Evolutionary conservation across 371 early-diverging fungal genomes (phyloP), one percentile per base, ranked within the genome.

Genomic region (Haplosporangium sp.): DNA sequence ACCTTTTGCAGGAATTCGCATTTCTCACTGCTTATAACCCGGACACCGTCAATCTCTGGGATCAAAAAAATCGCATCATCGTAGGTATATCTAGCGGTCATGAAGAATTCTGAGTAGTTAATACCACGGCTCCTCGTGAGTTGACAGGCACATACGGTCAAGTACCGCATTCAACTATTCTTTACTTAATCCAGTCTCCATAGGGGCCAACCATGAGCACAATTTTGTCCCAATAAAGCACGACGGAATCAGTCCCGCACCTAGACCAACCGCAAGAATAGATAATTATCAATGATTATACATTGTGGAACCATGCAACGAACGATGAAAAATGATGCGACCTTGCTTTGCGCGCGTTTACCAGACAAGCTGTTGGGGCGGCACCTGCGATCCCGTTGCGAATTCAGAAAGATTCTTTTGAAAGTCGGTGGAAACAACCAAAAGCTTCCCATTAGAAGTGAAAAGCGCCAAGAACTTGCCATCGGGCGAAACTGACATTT

Each of bases 241-340:
- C 88, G 9, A 96, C 97, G 0, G 96, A 92, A 73, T 99, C 99
- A 18, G 90, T 93, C n/a, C 98, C 98, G 80, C 99, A 98, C 94
- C 94, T 92, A 64, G n/a, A 37, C 46, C 20, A 41, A 47, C 16
- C 55, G 9, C 36, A 41, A 60, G 29, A n/a, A 51, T 21, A 16
- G 11, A 29, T 29, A 29, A 29, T 29, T 4, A 29, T 29, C 29
- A 29, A 29, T 29, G 4, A 4, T 4, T 29, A 29, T 29, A 29
- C 29, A 1, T 29, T 29, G 29, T 29, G 29, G 29, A 29, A 4
- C 29, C 29, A 36, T 13, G 36, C 48, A 43, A 36, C 38, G 12
- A 14, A 37, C 5, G 36, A 50, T 10, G 14, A 42, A 5, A 20
- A 6, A 12, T 40, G n/a, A 50, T 11, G 11, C 21, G 6, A 36